These are phyloP conservation scores for Antitrichia curtipendula DNA, from an alignment of 225 moss, liverwort and hornwort genomes.

Conservation along the genomic window DNA sequence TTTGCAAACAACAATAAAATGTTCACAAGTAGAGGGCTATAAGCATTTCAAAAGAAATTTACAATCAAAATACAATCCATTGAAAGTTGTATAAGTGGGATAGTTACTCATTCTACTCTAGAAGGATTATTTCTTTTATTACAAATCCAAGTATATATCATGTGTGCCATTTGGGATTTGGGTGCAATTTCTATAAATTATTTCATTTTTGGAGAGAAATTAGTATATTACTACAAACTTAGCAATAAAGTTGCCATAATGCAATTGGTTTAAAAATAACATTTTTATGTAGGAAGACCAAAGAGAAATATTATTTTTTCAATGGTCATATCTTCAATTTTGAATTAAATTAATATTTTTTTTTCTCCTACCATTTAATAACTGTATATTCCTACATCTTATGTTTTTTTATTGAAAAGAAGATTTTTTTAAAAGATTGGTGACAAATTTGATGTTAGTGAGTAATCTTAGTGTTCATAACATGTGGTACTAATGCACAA, in stretches of 20 bases:
- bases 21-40: too few species aligned
- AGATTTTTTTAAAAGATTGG: rapidly evolving
- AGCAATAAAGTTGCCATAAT: rapidly evolving
- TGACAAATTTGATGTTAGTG: neutral
- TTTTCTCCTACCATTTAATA: neutral
- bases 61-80: neutral
- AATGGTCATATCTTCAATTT: neutral
- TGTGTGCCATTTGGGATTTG: neutral
- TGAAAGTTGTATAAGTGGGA: neutral
- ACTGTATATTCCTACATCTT: neutral
- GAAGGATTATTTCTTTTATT: neutral
- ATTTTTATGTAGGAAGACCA: neutral
- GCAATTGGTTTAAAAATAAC: neutral
- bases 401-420: neutral
- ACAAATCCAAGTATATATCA: neutral
- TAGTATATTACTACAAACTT: neutral
- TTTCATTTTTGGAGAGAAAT: rapidly evolving
- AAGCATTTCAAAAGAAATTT: neutral
- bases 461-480: neutral
- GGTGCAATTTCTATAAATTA: rapidly evolving
- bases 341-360: neutral
- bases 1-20: neutral
- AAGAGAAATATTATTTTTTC: rapidly evolving
- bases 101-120: too few species aligned
- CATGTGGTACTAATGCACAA: too few species aligned